Conservation (phyloP, 2,329 filamentous ascomycete species). For the Alternaria arbusti region DNA sequence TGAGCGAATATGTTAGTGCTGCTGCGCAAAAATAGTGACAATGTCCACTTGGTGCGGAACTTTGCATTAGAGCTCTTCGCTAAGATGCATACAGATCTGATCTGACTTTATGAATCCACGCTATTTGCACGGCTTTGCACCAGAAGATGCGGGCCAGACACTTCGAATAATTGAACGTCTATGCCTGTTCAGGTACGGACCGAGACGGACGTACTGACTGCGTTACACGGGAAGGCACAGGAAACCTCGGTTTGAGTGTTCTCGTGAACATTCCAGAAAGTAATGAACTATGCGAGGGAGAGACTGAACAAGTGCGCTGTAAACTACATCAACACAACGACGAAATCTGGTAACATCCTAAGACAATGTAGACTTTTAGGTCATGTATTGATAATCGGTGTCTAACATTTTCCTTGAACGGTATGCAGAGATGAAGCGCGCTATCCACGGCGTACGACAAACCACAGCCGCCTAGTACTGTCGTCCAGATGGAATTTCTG, state of each 20-base stretch:
- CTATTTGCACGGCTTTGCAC: not conserved
- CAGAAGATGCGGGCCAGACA: not conserved
- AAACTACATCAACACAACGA: not conserved
- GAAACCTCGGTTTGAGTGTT: not conserved
- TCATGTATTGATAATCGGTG: not conserved
- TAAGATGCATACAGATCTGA: not conserved
- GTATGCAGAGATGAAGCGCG: not conserved
- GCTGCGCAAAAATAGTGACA: slow-evolving; percentile 31
- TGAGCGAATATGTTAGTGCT: slow-evolving; percentile 6
- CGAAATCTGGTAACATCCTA: accelerated
- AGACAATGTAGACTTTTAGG: not conserved
- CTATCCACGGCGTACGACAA: slow-evolving; percentile 30
- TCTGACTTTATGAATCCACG: not conserved
- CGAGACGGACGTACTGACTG: not conserved
- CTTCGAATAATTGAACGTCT: not conserved
- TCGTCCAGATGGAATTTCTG: slow-evolving; percentile 17
- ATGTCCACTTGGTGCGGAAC: slow-evolving; percentile 13
- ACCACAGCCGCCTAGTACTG: slow-evolving; percentile 25
- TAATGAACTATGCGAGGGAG: not conserved
- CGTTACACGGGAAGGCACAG: not conserved
- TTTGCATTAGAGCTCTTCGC: not conserved
- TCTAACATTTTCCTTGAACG: not conserved
- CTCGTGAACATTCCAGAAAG: not conserved
- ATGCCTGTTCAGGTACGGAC: not conserved
- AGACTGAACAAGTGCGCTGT: not conserved